Conservation (phyloP, 768 basidiomycete genomes). For the Gloeophyllum trabeum region DNA sequence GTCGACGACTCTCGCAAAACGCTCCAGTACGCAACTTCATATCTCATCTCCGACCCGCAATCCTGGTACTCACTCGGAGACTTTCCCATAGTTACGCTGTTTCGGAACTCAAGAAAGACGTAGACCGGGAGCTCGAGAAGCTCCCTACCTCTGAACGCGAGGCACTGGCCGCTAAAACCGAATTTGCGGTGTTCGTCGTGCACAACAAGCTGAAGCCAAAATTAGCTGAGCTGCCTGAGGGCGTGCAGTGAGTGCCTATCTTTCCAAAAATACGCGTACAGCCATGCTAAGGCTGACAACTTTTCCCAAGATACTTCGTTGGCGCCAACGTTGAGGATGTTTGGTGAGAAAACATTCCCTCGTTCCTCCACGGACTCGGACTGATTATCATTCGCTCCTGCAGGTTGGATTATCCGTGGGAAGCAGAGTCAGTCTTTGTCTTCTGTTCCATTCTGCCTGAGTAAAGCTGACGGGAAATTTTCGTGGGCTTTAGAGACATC, state of each 20-base stretch:
- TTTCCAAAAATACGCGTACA: conserved; percentile 3
- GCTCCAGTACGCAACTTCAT: conserved; percentile 47
- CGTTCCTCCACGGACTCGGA: conserved; percentile 3
- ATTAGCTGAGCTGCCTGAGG: conserved; percentile 57
- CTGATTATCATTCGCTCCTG: conserved; percentile 6
- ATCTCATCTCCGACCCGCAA: conserved; percentile 1
- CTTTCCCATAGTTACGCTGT: conserved; percentile 64
- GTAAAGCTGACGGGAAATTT: conserved; percentile 2
- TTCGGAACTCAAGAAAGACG: conserved; percentile 81
- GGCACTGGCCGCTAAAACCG: conserved; percentile 49
- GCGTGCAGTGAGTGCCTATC: conserved; percentile 39
- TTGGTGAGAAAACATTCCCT: conserved; percentile 39
- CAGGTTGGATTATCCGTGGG: conserved; percentile 85
- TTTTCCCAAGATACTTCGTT: conserved; percentile 57
- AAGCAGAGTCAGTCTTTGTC: conserved; percentile 43
- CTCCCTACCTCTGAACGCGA: conserved; percentile 68
- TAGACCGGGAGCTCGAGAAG: conserved; percentile 53
- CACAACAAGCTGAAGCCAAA: conserved; percentile 92
- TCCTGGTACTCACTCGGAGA: background rate
- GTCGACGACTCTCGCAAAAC: conserved; percentile 87
- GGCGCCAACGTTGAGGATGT: conserved; percentile 66
- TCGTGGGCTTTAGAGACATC: conserved; percentile 41
- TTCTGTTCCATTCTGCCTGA: conserved; percentile 1
- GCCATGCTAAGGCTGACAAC: conserved; percentile 13
- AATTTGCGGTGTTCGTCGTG: conserved; percentile 90